Evolutionary conservation across 192 early-diverging fungal genomes (phyloP), one percentile per base, ranked within the genome.

Genomic region (Backusella mclennaniae): DNA sequence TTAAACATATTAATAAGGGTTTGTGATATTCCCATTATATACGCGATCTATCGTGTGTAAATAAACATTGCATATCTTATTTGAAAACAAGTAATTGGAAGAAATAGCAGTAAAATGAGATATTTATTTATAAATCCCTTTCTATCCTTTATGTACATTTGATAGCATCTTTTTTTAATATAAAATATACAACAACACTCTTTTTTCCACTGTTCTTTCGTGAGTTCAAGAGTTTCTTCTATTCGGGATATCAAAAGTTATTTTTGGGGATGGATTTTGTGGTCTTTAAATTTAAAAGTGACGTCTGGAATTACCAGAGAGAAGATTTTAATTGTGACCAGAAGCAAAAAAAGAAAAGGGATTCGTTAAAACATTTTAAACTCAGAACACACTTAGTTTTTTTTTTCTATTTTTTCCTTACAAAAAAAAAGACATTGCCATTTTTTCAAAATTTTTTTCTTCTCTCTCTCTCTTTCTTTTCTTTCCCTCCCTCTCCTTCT

Each of bases 331-430:
- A 59, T 59, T 59, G 56, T 29, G 23, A 59, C 56, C 56, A 59
- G 17, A 49, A 49, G 46, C 12, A 44, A 44, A 53, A 53, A 53
- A 23, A 38, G 9, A 59, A 29, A 59, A 59, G 23, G 56, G 56
- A 59, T 59, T 59, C 56, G 56, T 59, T 59, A 21, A 26, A 59
- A 12, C 3, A 19, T 12, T 59, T 59, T 59, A 23, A 59, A 59
- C 56, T 59, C 56, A 21, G 21, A 3, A 21, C 3, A 26, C 11
- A 59, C 56, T 63, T 63, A 63, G 56, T 63, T 63, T 63, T 63
- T 63, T 59, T 63, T 63, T 63, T 63, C 21, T 63, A 29, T 63
- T 63, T 63, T 63, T 63, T 63, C 53, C 53, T 59, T 31, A 33
- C 29, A 67, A 35, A 67, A 67, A 35, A 67, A 67, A 67, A 67